Percentiles rank a stretch among this genome's conserved stretches.
These are phyloP conservation scores for Hypoxylon sp. DNA, from an alignment of 2,329 filamentous ascomycete genomes.

Conservation along the genomic window DNA sequence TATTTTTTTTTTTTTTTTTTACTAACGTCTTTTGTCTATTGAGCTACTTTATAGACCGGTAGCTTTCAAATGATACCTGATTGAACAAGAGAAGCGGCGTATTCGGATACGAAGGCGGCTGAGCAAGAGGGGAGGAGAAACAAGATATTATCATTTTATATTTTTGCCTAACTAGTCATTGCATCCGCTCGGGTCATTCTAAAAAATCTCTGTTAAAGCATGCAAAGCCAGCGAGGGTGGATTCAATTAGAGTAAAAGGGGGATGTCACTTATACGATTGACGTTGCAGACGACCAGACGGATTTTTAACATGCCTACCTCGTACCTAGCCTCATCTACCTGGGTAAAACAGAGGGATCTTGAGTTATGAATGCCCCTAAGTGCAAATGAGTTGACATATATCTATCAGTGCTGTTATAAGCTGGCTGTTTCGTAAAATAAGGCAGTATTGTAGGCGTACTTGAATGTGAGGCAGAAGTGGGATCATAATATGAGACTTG, in stretches of 20 bases:
- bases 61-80: conserved; percentile 42
- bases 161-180: conserved; percentile 15
- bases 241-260: conserved; percentile 10
- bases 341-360: conserved; percentile 26
- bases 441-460: no score
- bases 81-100: conserved; percentile 36
- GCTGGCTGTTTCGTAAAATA: no score
- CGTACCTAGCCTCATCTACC: no score
- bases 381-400: conserved; percentile 20
- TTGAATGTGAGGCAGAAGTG: no score
- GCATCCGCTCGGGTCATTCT: conserved; percentile 1
- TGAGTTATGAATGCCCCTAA: conserved; percentile 3
- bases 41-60: conserved; percentile 38
- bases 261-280: conserved; percentile 15
- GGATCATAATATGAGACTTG: background rate
- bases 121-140: conserved; percentile 12
- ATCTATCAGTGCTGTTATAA: conserved; percentile 7
- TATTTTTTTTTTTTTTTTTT: no score
- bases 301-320: no score
- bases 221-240: conserved; percentile 10
- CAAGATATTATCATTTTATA: no score
- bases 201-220: conserved; percentile 12
- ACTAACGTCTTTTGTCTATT: conserved; percentile 35
- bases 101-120: conserved; percentile 31
- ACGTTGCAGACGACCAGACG: conserved; percentile 20